Conservation (phyloP, 305 asterid genomes). For the Solanum hybrid region DNA sequence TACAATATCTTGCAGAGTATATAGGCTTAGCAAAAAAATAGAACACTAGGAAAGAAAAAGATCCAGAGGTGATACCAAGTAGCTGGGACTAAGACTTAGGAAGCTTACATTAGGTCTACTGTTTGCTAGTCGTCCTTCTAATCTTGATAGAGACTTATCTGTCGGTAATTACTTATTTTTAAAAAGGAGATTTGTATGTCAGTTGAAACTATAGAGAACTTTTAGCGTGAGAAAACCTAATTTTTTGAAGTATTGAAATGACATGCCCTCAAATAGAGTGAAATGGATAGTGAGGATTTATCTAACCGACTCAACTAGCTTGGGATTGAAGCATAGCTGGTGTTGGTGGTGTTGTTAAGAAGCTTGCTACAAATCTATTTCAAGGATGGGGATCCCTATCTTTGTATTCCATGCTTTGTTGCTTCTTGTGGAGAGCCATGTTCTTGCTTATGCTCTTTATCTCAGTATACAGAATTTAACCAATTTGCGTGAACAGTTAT, state of each 20-base stretch:
- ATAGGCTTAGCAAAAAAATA: neutral
- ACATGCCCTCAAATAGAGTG: neutral
- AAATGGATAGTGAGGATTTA: neutral
- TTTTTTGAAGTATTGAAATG: neutral
- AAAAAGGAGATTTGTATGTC: neutral
- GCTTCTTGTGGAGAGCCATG: neutral
- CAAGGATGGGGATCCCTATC: neutral
- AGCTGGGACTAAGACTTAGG: neutral
- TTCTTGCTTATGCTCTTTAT: neutral
- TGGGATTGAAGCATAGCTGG: neutral
- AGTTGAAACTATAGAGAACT: neutral
- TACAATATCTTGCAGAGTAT: neutral
- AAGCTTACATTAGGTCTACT: neutral
- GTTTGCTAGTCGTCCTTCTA: neutral
- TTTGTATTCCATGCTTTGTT: neutral
- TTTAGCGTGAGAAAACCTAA: neutral
- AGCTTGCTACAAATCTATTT: neutral
- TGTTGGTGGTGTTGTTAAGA: neutral
- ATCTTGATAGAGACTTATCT: neutral
- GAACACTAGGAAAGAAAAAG: neutral
- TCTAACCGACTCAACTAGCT: neutral
- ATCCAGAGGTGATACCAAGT: neutral
- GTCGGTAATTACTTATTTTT: neutral
- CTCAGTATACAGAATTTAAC: neutral
- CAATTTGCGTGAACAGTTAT: neutral